These are phyloP conservation scores for Suillus ampliporus DNA, from an alignment of 768 basidiomycete species.

Conservation along the genomic window DNA sequence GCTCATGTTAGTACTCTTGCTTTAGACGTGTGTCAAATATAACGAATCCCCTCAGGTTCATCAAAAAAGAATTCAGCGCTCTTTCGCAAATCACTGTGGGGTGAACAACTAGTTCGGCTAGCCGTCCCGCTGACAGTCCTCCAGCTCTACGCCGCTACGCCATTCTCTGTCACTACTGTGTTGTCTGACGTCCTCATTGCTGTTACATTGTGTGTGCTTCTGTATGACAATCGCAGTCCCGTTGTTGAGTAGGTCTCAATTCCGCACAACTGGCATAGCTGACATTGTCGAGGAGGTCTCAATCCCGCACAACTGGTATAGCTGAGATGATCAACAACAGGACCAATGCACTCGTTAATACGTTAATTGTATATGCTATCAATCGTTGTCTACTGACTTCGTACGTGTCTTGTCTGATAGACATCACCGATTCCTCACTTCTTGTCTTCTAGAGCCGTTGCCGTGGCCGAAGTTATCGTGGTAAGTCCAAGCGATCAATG, in stretches of 20 bases:
- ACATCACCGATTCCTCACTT: not conserved
- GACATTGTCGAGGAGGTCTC: constrained; percentile 28
- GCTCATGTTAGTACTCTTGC: constrained; percentile 10
- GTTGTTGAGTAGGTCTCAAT: constrained; percentile 36
- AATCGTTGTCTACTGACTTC: constrained; percentile 56
- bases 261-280: not conserved
- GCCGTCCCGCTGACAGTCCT: not conserved
- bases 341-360: constrained; percentile 49
- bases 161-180: constrained; percentile 51
- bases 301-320: not conserved
- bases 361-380: constrained; percentile 53
- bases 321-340: constrained; percentile 26
- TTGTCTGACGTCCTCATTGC: constrained; percentile 53
- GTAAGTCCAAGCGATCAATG: constrained; percentile 13
- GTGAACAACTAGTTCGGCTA: not conserved
- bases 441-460: constrained; percentile 20
- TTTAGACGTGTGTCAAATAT: not conserved
- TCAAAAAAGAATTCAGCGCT: constrained; percentile 41
- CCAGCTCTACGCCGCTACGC: constrained; percentile 46
- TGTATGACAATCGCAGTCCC: constrained; percentile 46
- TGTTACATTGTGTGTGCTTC: constrained; percentile 44
- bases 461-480: constrained; percentile 27
- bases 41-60: constrained; percentile 36
- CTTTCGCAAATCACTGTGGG: constrained; percentile 46
- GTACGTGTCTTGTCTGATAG: constrained; percentile 33